Percentiles rank a stretch among this genome's conserved stretches.
phyloP scores from a whole-genome alignment of 116 monocot species.

The Cymodocea nodosa region DNA sequence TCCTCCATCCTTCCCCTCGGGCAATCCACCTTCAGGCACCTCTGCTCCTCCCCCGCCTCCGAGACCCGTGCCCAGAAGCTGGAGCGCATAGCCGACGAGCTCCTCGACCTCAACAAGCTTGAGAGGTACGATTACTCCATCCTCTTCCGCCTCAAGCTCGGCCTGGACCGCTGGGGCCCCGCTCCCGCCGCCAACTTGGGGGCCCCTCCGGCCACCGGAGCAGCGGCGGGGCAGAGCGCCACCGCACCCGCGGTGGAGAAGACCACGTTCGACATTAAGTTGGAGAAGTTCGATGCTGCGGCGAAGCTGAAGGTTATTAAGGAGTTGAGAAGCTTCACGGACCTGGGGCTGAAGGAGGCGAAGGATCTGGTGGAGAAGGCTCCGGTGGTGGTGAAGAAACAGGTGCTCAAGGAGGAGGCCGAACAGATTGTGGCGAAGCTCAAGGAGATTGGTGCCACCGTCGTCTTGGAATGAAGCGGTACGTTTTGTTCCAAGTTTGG shows the following conservation, averaged over 20 bases:
- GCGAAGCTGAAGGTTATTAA: constrained; percentile 68
- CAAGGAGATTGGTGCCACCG: constrained; percentile 75
- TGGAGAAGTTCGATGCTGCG: constrained; percentile 37
- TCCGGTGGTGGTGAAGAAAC: constrained; percentile 68
- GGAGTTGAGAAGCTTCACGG: constrained; percentile 78
- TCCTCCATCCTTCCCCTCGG: neutral
- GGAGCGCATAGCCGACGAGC: constrained; percentile 57
- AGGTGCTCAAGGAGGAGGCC: constrained; percentile 81
- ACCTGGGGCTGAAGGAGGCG: constrained; percentile 89
- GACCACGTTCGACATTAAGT: constrained; percentile 30
- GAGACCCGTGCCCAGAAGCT: constrained; percentile 13
- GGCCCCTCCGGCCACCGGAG: constrained; percentile 1
- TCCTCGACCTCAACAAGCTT: constrained; percentile 34
- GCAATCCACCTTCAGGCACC: neutral
- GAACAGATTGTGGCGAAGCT: constrained; percentile 63
- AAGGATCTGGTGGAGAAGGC: constrained; percentile 94
- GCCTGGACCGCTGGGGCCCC: constrained; percentile 28
- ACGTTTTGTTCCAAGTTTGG: neutral
- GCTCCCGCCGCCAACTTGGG: constrained; percentile 1
- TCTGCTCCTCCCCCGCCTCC: constrained; percentile 1
- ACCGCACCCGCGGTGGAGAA: constrained; percentile 17
- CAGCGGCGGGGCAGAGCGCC: neutral
- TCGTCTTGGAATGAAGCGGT: constrained; percentile 59
- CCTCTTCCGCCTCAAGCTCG: constrained; percentile 60
- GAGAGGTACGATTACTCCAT: constrained; percentile 59